These are phyloP conservation scores for Cyberlindnera euphorbiae DNA, from an alignment of 805 yeast species.

Conservation along the genomic window DNA sequence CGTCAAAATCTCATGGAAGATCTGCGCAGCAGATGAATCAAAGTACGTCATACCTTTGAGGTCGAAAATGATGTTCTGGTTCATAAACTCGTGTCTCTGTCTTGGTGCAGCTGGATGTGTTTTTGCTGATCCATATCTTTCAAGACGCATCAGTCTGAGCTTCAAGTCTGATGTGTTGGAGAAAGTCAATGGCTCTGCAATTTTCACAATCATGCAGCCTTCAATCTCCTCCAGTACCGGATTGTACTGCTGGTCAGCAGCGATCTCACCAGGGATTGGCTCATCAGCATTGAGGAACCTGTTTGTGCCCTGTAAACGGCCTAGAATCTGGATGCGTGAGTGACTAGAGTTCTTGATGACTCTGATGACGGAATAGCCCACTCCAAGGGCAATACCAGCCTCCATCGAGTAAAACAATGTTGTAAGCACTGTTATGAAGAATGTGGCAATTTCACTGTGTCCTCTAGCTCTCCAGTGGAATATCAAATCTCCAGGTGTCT, in stretches of 20 bases:
- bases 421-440: conserved; percentile 55
- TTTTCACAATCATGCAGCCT: conserved; percentile 71
- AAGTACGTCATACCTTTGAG: conserved; percentile 76
- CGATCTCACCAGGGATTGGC: conserved; percentile 31
- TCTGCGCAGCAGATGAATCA: conserved; percentile 78
- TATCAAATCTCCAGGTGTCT: conserved; percentile 70
- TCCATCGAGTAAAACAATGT: conserved; percentile 78
- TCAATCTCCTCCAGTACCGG: conserved; percentile 43
- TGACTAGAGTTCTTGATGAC: conserved; percentile 76
- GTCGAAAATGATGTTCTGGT: conserved; percentile 65
- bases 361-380: conserved; percentile 70
- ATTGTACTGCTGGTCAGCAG: conserved; percentile 8
- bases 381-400: conserved; percentile 86
- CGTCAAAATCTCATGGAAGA: conserved; percentile 53
- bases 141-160: conserved; percentile 61
- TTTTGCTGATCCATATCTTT: conserved; percentile 67
- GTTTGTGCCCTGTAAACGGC: conserved; percentile 57
- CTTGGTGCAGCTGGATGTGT: conserved; percentile 73
- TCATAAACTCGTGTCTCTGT: conserved; percentile 38
- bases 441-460: conserved; percentile 68
- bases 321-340: conserved; percentile 81
- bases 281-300: conserved; percentile 71
- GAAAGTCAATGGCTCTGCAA: conserved; percentile 86
- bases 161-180: conserved; percentile 79
- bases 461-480: conserved; percentile 76